Conservation (phyloP, 805 yeast genomes). For the Candida mattraensis region DNA sequence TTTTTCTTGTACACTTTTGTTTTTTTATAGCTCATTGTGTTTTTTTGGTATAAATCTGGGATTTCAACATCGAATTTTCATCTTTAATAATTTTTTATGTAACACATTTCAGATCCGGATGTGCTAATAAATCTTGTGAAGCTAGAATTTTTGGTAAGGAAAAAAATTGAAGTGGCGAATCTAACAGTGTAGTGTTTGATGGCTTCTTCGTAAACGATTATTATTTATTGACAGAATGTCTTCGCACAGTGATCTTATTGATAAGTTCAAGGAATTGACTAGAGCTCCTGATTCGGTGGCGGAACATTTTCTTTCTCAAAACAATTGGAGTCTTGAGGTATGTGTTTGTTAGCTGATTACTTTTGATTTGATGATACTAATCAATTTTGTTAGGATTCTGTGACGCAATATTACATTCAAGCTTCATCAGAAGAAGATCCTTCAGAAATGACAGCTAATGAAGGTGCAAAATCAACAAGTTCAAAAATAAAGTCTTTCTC, state of each 20-base stretch:
- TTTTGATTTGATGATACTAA: constrained; percentile 1
- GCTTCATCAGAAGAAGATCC: constrained; percentile 17
- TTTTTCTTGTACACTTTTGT: constrained; percentile 18
- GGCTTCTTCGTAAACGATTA: constrained; percentile 1
- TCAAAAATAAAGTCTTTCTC: constrained; percentile 34
- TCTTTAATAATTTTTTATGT: background rate
- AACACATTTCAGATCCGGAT: constrained; percentile 1
- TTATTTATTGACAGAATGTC: constrained; percentile 13
- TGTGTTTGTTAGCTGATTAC: constrained; percentile 8
- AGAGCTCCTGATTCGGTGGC: constrained; percentile 40
- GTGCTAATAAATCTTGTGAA: constrained; percentile 1
- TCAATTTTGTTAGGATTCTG: constrained; percentile 20
- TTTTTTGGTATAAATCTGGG: constrained; percentile 34
- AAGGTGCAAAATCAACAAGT: constrained; percentile 2
- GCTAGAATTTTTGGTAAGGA: background rate
- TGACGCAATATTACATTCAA: constrained; percentile 28
- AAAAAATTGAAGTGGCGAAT: constrained; percentile 9
- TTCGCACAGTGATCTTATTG: constrained; percentile 21
- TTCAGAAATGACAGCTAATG: no score
- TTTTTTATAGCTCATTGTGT: constrained; percentile 8
- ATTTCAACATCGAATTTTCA: constrained; percentile 47
- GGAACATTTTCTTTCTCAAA: constrained; percentile 34
- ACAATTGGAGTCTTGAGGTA: constrained; percentile 31
- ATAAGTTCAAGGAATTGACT: constrained; percentile 39
- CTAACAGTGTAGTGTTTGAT: constrained; percentile 1